Percentiles rank a stretch among this genome's conserved stretches.
phyloP scores from a whole-genome alignment of 2,329 filamentous ascomycete species.

The Aureobasidium sp. region DNA sequence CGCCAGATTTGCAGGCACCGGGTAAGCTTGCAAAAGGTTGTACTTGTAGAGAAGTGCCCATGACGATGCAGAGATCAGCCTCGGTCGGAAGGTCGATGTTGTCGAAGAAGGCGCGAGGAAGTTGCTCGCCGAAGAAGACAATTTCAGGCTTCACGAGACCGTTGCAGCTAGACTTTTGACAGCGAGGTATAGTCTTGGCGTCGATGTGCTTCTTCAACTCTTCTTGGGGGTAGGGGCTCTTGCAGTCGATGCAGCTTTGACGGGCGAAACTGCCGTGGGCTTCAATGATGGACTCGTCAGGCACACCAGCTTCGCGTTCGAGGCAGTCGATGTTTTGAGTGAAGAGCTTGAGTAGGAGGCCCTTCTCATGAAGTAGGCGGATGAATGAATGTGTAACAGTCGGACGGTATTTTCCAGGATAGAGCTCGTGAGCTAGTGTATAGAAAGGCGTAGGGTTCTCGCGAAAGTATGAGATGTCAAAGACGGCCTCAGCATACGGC shows the following conservation, averaged over 20 bases:
- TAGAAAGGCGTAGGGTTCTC: constrained; percentile 85
- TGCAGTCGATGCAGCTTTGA: constrained; percentile 88
- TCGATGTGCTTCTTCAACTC: constrained; percentile 64
- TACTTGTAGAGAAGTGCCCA: constrained; percentile 82
- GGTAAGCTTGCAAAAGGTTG: constrained; percentile 85
- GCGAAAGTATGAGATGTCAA: constrained; percentile 85
- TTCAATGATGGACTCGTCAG: constrained; percentile 73
- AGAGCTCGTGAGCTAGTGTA: constrained; percentile 80
- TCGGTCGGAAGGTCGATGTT: constrained; percentile 46
- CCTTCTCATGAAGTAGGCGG: constrained; percentile 68
- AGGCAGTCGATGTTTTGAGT: constrained; percentile 98
- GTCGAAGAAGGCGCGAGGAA: constrained; percentile 57
- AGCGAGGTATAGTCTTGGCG: constrained; percentile 61
- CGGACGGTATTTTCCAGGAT: constrained; percentile 80
- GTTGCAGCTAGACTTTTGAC: constrained; percentile 51
- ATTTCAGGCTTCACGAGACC: constrained; percentile 91
- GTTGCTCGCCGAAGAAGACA: constrained; percentile 79
- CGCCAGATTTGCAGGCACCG: constrained; percentile 47
- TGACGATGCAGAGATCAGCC: constrained; percentile 72
- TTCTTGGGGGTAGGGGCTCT: constrained; percentile 59
- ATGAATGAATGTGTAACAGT: constrained; percentile 90
- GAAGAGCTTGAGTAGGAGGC: constrained; percentile 74
- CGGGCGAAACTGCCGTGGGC: constrained; percentile 92
- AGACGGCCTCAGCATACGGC: constrained; percentile 84
- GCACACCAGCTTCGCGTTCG: constrained; percentile 78